Evolutionary conservation across 768 basidiomycete genomes (phyloP).

Genomic region (Lactifluus pinguis): DNA sequence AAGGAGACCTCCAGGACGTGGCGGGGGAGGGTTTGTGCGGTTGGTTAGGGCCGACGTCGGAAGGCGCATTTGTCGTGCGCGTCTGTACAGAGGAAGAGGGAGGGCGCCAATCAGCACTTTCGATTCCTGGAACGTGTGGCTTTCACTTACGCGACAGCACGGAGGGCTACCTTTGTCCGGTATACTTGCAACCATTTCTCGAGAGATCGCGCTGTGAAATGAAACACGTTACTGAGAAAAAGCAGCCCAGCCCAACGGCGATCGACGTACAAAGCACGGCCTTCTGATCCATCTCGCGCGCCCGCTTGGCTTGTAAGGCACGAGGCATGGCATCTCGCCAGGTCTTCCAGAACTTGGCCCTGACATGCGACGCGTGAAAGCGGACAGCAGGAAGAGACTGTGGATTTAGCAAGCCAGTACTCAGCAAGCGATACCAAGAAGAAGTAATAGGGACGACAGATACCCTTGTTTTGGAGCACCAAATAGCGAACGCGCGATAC

Average conservation of each 20-base stretch:
- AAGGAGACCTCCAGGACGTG: conserved; percentile 23
- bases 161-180: conserved; percentile 60
- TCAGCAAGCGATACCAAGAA: neutral
- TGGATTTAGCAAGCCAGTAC: conserved; percentile 11
- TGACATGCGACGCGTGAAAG: conserved; percentile 55
- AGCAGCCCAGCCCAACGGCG: neutral
- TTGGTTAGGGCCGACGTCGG: conserved; percentile 40
- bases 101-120: neutral
- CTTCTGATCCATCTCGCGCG: conserved; percentile 50
- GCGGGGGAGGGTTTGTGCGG: conserved; percentile 26
- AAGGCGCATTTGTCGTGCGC: conserved; percentile 72
- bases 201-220: conserved; percentile 39
- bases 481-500: conserved; percentile 60
- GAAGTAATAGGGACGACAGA: neutral
- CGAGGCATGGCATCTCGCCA: conserved; percentile 69
- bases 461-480: conserved; percentile 71
- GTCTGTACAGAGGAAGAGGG: conserved; percentile 34
- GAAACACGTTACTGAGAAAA: conserved; percentile 13
- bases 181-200: conserved; percentile 63
- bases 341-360: conserved; percentile 49
- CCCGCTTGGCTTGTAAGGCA: conserved; percentile 54
- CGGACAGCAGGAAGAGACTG: conserved; percentile 75
- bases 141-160: conserved; percentile 71
- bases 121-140: neutral
- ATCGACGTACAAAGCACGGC: conserved; percentile 47